Evolutionary conservation across 2,329 filamentous ascomycete genomes (phyloP).

Genomic region (Neonectria coccinea): DNA sequence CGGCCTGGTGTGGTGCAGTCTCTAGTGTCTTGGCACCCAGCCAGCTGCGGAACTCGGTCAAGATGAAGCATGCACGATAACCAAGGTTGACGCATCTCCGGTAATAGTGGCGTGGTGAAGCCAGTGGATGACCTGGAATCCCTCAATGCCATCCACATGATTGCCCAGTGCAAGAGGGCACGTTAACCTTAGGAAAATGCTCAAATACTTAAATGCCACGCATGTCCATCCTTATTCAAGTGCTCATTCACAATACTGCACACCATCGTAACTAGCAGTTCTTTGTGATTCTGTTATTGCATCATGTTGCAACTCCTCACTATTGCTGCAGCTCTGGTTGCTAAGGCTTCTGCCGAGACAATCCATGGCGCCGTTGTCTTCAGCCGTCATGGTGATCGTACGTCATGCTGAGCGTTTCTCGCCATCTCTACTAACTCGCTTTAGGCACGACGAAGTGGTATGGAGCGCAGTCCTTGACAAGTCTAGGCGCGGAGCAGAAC

Average conservation of each 20-base stretch:
- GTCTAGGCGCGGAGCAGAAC: slow-evolving; percentile 50
- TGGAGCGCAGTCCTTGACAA: slow-evolving; percentile 48
- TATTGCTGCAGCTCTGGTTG: background rate
- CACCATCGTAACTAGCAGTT: background rate
- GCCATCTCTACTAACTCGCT: slow-evolving; percentile 1
- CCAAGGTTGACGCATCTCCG: slow-evolving; percentile 12
- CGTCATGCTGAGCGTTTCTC: slow-evolving; percentile 17
- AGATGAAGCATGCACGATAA: slow-evolving; percentile 2
- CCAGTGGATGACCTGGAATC: background rate
- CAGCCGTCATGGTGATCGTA: slow-evolving; percentile 51
- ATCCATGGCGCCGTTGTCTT: slow-evolving; percentile 51
- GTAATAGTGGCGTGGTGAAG: slow-evolving; percentile 12
- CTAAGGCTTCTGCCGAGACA: slow-evolving; percentile 43
- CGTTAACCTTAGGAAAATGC: slow-evolving; percentile 20
- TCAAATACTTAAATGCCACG: slow-evolving; percentile 20
- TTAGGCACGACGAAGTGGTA: slow-evolving; percentile 52
- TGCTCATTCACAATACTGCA: background rate
- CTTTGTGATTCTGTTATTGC: background rate
- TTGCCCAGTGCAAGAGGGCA: background rate
- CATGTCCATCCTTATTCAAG: too few species aligned
- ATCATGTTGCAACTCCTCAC: slow-evolving; percentile 9
- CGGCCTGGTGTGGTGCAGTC: background rate
- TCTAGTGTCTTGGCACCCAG: slow-evolving; percentile 22
- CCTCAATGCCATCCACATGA: slow-evolving; percentile 9
- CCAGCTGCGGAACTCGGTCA: slow-evolving; percentile 9